Evolutionary conservation across 768 basidiomycete species (phyloP).

Genomic region (Porphyrellus cyaneotinctus): DNA sequence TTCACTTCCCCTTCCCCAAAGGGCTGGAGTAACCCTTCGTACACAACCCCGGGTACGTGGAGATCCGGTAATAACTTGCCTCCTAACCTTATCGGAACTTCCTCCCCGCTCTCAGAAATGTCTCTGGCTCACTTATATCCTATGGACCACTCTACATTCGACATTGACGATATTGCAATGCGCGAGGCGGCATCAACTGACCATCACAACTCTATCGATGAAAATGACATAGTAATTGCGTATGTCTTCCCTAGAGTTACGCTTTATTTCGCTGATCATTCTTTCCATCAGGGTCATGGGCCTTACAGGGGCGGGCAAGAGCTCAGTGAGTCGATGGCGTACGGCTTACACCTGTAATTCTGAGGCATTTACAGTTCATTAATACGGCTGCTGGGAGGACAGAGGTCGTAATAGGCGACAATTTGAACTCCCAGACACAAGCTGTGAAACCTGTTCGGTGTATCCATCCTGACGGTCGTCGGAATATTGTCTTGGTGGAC

Average conservation of each 20-base stretch:
- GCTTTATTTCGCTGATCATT: background rate
- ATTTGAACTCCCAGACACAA: conserved; percentile 10
- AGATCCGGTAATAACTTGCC: too few relatives aligned
- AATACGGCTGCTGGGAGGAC: conserved; percentile 5
- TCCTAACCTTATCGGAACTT: too few relatives aligned
- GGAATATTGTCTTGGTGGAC: conserved; percentile 14
- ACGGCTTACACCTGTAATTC: too few relatives aligned
- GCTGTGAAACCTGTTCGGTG: conserved; percentile 5
- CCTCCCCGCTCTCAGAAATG: too few relatives aligned
- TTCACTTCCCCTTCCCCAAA: too few relatives aligned
- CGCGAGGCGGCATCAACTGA: background rate
- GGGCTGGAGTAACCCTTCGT: too few relatives aligned
- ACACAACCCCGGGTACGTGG: too few relatives aligned
- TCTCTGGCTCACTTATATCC: too few relatives aligned
- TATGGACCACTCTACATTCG: too few relatives aligned
- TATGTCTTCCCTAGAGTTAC: too few relatives aligned
- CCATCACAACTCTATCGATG: background rate
- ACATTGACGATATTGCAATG: too few relatives aligned
- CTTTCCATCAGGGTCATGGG: conserved; percentile 15
- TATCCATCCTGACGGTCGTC: conserved; percentile 14
- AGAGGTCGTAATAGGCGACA: background rate
- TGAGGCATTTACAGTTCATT: conserved; percentile 9
- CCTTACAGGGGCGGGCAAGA: conserved; percentile 1
- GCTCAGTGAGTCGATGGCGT: conserved; percentile 18
- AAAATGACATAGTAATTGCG: conserved; percentile 9